Conservation (phyloP, 192 early-diverging fungal genomes). For the Backusella liffmaniae region DNA sequence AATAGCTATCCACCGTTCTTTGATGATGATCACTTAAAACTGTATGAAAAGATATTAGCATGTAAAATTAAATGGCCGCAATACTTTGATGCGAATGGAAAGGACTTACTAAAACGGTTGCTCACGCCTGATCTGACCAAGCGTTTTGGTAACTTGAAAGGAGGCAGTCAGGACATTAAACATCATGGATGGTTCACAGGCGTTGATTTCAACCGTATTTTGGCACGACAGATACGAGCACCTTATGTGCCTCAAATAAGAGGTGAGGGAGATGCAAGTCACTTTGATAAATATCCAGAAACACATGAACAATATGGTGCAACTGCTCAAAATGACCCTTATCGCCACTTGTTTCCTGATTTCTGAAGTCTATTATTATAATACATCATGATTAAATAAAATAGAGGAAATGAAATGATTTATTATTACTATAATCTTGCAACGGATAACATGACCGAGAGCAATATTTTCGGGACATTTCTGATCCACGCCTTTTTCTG, state of each 20-base stretch:
- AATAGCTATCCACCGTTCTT: slow-evolving; percentile 74
- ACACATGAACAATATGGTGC: slow-evolving; percentile 51
- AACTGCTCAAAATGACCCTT: slow-evolving; percentile 59
- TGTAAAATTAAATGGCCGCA: slow-evolving; percentile 73
- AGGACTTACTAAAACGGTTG: slow-evolving; percentile 71
- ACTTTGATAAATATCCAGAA: slow-evolving; percentile 38
- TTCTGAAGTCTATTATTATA: slow-evolving; percentile 34
- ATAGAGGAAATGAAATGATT: background rate
- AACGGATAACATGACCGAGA: background rate
- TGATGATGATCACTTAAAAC: slow-evolving; percentile 85
- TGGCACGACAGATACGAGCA: slow-evolving; percentile 71
- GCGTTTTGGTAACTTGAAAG: slow-evolving; percentile 81
- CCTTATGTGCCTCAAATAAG: slow-evolving; percentile 68
- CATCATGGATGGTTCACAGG: slow-evolving; percentile 78
- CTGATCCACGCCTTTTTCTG: background rate
- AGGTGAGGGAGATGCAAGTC: slow-evolving; percentile 47
- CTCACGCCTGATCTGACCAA: slow-evolving; percentile 78
- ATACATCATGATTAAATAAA: background rate
- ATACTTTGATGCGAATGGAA: slow-evolving; percentile 67
- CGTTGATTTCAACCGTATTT: slow-evolving; percentile 60
- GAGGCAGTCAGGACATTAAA: slow-evolving; percentile 77
- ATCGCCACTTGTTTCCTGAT: slow-evolving; percentile 59
- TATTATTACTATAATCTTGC: background rate
- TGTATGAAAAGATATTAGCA: slow-evolving; percentile 86
- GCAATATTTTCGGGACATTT: background rate